Percentiles rank a stretch among this genome's conserved stretches.
Conservation (phyloP, 1,284 basidiomycete species). For the Fomitopsis schrenkii region DNA sequence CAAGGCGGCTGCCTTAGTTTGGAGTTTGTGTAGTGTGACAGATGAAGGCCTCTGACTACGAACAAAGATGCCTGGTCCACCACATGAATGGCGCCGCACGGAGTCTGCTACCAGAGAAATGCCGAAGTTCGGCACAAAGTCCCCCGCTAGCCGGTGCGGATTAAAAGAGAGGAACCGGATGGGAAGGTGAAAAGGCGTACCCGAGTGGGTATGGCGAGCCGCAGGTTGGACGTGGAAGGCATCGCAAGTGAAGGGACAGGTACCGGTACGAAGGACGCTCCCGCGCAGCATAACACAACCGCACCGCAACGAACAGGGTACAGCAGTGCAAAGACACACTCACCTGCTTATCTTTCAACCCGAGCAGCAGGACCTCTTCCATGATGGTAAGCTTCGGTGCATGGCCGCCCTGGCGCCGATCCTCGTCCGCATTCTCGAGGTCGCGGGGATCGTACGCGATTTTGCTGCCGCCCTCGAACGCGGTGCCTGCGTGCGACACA, state of each 20-base stretch:
- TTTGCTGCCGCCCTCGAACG: constrained; percentile 79
- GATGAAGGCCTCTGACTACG: too few species aligned
- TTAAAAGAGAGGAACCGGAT: too few species aligned
- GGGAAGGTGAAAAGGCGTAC: too few species aligned
- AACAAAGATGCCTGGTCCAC: too few species aligned
- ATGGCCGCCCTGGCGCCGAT: constrained; percentile 59
- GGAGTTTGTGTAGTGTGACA: too few species aligned
- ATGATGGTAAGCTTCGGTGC: constrained; percentile 90
- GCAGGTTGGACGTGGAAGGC: background rate
- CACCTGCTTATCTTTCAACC: constrained; percentile 88
- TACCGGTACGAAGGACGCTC: background rate
- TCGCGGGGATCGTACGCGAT: constrained; percentile 96
- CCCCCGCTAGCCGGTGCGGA: too few species aligned
- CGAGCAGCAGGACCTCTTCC: constrained; percentile 94
- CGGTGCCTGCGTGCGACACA: constrained; percentile 61
- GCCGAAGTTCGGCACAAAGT: too few species aligned
- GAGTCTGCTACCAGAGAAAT: too few species aligned
- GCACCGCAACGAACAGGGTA: too few species aligned
- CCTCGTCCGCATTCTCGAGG: constrained; percentile 75
- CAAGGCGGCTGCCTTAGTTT: too few species aligned
- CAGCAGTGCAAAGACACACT: constrained; percentile 17
- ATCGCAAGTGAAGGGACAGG: background rate
- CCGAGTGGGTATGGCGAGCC: too few species aligned
- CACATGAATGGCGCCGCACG: too few species aligned
- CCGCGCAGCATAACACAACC: background rate